These are phyloP conservation scores for Kandelia obovata DNA, from an alignment of 345 rosid genomes.

Conservation along the genomic window DNA sequence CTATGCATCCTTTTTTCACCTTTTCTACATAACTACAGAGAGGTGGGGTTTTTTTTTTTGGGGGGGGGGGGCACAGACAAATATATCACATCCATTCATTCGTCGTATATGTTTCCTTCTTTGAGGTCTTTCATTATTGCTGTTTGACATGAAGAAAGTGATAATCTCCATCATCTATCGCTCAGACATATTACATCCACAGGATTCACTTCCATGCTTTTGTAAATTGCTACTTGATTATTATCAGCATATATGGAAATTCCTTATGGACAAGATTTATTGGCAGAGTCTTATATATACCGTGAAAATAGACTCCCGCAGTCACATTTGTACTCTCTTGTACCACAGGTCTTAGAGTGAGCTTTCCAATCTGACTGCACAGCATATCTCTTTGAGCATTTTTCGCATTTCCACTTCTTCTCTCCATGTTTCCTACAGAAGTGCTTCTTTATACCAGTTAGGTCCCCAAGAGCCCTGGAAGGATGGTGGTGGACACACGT, in stretches of 20 bases:
- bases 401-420: slow-evolving; percentile 96
- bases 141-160: neutral
- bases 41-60: neutral
- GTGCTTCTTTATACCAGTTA: slow-evolving; percentile 96
- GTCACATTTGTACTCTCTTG: slow-evolving; percentile 91
- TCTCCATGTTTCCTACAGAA: slow-evolving; percentile 95
- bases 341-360: slow-evolving; percentile 95
- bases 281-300: slow-evolving; percentile 23
- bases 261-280: neutral
- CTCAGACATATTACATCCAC: slow-evolving; percentile 8
- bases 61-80: slow-evolving; percentile 5
- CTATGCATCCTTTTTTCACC: neutral
- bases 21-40: slow-evolving; percentile 3
- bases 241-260: neutral
- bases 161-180: neutral
- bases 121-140: slow-evolving; percentile 2
- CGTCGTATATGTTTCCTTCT: slow-evolving; percentile 6
- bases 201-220: slow-evolving; percentile 15
- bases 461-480: slow-evolving; percentile 94
- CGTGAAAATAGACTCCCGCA: slow-evolving; percentile 93
- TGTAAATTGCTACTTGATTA: neutral
- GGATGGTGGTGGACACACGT: slow-evolving; percentile 86
- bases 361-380: slow-evolving; percentile 99
- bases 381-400: slow-evolving; percentile 89
- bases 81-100: slow-evolving; percentile 18